A percentile compares a stretch with the other conserved stretches of the same genome.
Conservation (phyloP, 441 rosid genomes). For the Sinapis alba region DNA sequence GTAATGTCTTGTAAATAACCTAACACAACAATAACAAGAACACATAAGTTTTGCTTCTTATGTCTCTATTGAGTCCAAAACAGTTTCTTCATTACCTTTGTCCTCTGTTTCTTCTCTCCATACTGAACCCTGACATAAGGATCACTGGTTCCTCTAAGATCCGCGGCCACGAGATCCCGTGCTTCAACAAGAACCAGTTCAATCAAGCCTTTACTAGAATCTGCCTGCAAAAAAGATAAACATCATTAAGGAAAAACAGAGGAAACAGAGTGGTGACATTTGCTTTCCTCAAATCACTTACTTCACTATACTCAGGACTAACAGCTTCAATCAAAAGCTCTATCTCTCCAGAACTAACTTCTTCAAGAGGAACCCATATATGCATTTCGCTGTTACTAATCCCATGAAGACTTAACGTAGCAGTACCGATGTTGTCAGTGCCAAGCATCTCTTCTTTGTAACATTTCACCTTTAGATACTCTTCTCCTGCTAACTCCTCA, state of each 20-base stretch:
- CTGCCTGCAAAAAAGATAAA: conserved; percentile 25
- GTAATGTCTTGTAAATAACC: conserved; percentile 76
- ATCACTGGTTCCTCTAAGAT: conserved; percentile 96
- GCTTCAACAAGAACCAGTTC: conserved; percentile 91
- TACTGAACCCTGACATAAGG: conserved; percentile 95
- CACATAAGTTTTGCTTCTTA: background rate
- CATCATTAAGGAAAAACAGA: conserved; percentile 4
- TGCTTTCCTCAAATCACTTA: conserved; percentile 27
- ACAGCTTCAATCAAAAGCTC: conserved; percentile 82
- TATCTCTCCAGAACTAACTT: conserved; percentile 85
- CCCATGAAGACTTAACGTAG: conserved; percentile 88
- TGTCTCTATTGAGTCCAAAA: background rate
- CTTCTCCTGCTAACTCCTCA: conserved; percentile 85
- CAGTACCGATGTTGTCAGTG: conserved; percentile 80
- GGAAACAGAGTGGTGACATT: background rate
- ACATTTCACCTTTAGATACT: conserved; percentile 81
- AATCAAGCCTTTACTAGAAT: conserved; percentile 68
- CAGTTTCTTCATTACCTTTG: conserved; percentile 59
- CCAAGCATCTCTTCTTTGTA: conserved; percentile 77
- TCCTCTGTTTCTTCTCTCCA: conserved; percentile 77
- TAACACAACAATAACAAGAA: conserved; percentile 29
- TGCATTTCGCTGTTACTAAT: conserved; percentile 66
- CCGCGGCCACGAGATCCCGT: conserved; percentile 88
- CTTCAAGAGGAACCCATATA: conserved; percentile 93
- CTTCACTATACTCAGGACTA: conserved; percentile 57